Evolutionary conservation across 2,329 filamentous ascomycete species (phyloP).

Genomic region (Curvularia sp.): DNA sequence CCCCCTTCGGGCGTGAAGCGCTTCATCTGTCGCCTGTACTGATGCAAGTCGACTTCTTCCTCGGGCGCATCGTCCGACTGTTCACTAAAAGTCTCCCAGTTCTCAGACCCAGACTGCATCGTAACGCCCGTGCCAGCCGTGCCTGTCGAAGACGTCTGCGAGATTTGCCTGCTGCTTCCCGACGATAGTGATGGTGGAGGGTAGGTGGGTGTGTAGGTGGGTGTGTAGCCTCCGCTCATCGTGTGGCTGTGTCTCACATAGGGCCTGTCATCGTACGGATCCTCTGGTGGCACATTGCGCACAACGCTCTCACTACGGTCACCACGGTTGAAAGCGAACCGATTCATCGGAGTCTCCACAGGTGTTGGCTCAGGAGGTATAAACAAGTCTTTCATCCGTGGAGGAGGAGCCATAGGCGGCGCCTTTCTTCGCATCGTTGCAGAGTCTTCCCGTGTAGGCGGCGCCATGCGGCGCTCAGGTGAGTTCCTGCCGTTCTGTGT

Average conservation of each 20-base stretch:
- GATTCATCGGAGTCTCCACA: conserved; percentile 54
- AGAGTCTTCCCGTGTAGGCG: conserved; percentile 42
- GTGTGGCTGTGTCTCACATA: conserved; percentile 46
- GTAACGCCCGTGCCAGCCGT: conserved; percentile 60
- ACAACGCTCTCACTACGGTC: conserved; percentile 66
- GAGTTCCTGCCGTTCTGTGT: conserved; percentile 79
- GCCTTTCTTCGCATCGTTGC: conserved; percentile 51
- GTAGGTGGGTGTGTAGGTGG: conserved; percentile 36
- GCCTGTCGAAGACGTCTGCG: conserved; percentile 64
- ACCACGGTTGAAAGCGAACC: conserved; percentile 49
- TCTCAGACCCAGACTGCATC: conserved; percentile 82
- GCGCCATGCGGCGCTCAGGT: conserved; percentile 68
- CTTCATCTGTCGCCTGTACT: conserved; percentile 74
- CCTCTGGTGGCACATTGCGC: conserved; percentile 72
- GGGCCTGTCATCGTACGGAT: conserved; percentile 75
- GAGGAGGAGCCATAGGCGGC: conserved; percentile 68
- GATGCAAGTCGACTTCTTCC: conserved; percentile 78
- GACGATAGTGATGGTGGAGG: conserved; percentile 38
- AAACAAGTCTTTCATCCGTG: conserved; percentile 89
- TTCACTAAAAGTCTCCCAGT: conserved; percentile 97
- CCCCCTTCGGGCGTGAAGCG: conserved; percentile 58
- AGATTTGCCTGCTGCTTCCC: conserved; percentile 68
- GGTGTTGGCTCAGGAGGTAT: conserved; percentile 56
- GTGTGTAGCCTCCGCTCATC: conserved; percentile 37
- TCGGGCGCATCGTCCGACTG: conserved; percentile 71